Percentiles rank a stretch among this genome's conserved stretches.
Conservation (phyloP, 768 basidiomycete genomes). For the Terana coerulea region DNA sequence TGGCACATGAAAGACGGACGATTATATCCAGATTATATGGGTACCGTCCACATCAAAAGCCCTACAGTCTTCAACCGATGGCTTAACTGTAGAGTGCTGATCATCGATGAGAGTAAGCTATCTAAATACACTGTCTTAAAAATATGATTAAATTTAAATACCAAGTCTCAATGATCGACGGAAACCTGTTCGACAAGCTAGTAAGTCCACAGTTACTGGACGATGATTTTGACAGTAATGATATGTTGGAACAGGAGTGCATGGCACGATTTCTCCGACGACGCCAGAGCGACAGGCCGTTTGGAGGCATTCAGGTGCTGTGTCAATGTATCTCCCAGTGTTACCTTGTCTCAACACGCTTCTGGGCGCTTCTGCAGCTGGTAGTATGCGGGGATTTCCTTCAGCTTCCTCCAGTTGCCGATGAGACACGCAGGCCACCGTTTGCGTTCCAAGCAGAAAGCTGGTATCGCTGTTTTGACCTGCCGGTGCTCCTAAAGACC, state of each 20-base stretch:
- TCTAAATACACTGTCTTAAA: neutral
- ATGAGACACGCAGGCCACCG: constrained; percentile 35
- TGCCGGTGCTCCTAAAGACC: constrained; percentile 51
- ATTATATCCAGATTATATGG: too few relatives aligned
- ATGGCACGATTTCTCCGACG: neutral
- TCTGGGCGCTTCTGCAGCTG: too few relatives aligned
- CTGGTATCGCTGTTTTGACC: constrained; percentile 69
- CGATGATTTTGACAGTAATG: too few relatives aligned
- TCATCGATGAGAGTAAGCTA: constrained; percentile 77
- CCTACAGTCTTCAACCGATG: too few relatives aligned
- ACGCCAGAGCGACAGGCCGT: constrained; percentile 44
- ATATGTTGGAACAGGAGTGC: neutral
- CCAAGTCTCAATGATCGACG: constrained; percentile 93
- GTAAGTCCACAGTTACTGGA: too few relatives aligned
- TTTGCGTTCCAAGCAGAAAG: constrained; percentile 80
- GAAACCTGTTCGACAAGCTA: constrained; percentile 72
- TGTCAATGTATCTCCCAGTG: too few relatives aligned
- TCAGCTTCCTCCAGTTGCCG: constrained; percentile 80
- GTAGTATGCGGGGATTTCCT: constrained; percentile 86
- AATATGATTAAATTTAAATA: neutral
- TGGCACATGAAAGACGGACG: too few relatives aligned
- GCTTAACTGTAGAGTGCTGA: constrained; percentile 53
- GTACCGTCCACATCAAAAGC: too few relatives aligned
- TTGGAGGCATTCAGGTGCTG: constrained; percentile 61
- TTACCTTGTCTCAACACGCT: too few relatives aligned